These are phyloP conservation scores for Xylaria palmicola DNA, from an alignment of 495 filamentous ascomycete genomes.

Conservation along the genomic window DNA sequence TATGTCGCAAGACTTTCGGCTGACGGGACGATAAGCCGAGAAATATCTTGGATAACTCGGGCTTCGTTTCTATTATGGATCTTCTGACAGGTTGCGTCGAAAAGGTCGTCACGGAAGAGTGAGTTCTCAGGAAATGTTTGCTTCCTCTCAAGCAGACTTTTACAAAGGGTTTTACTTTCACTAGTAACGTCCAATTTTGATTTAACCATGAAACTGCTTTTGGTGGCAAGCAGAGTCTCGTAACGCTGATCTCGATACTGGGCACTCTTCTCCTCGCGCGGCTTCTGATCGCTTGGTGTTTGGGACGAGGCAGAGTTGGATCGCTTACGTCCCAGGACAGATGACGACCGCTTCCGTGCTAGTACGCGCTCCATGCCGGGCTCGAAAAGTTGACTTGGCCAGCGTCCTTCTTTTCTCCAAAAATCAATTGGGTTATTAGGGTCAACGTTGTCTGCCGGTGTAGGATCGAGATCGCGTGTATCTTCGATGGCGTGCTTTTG, in stretches of 20 bases:
- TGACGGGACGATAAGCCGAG: slow-evolving; percentile 38
- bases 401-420: slow-evolving; percentile 9
- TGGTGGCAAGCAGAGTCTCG: slow-evolving; percentile 31
- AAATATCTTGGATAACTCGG: slow-evolving; percentile 39
- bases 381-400: slow-evolving; percentile 35
- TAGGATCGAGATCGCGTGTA: not conserved
- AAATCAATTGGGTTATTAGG: not conserved
- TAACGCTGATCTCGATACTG: slow-evolving; percentile 38
- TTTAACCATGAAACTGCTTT: slow-evolving; percentile 41
- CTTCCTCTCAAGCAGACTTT: slow-evolving; percentile 25
- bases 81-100: not conserved
- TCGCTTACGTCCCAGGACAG: slow-evolving; percentile 35
- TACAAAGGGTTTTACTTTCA: slow-evolving; percentile 26
- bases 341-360: slow-evolving; percentile 35
- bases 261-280: slow-evolving; percentile 43
- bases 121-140: not conserved
- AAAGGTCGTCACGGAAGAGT: not conserved
- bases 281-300: slow-evolving; percentile 42
- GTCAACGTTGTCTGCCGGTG: not conserved
- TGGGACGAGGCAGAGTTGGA: slow-evolving; percentile 35
- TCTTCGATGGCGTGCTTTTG: not conserved
- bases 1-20: slow-evolving; percentile 28
- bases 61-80: slow-evolving; percentile 35
- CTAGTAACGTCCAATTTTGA: slow-evolving; percentile 30
- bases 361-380: slow-evolving; percentile 25